Evolutionary conservation across 1,284 basidiomycete species (phyloP), one percentile per base, ranked within the genome.

Genomic region (Boletus semigastroideus): DNA sequence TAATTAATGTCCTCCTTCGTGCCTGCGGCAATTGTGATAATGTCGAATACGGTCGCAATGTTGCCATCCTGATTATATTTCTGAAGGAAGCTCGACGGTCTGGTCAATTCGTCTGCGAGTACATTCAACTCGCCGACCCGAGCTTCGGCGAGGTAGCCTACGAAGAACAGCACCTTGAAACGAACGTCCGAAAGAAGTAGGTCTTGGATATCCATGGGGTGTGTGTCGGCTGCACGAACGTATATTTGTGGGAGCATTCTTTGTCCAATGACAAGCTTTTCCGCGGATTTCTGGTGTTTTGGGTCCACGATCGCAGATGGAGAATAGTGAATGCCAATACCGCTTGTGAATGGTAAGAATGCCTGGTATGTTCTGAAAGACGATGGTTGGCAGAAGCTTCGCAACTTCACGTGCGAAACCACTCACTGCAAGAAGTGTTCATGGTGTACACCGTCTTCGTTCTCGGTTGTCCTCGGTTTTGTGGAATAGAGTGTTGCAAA

Each of bases 141-240:
- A 7, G 30, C 5, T 42, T 78, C 60, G 8, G 69, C 69, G 9
- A 78, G 66, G 54, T 83, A 72, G 8, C 90, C 89, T 0, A 78
- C 72, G 65, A 90, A 90, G 13, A 90, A 71, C 40, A 92, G 70
- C 30, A 91, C 50, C 60, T 89, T 87, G 77, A 88, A 91, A n/a
- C 84, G 81, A 6, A 75, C 76, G 59, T 92, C 84, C 13, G 87
- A 76, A 6, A 81, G 83, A 38, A 88, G 70, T 38, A 87, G 64
- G 58, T 89, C 84, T 48, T 90, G 87, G 30, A 92, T 73, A 52
- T 90, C 79, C 44, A 80, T 70, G 3, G 84, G 82, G 28, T 79
- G 77, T 3, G 71, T 72, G 64, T 90, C 84, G 17, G 84, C 82
- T 3, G 79, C 84, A 36, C 84, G 79, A 22, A 88, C 68, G 44